phyloP scores from a whole-genome alignment of 2,329 filamentous ascomycete species.

The Trichoderma lentiforme region DNA sequence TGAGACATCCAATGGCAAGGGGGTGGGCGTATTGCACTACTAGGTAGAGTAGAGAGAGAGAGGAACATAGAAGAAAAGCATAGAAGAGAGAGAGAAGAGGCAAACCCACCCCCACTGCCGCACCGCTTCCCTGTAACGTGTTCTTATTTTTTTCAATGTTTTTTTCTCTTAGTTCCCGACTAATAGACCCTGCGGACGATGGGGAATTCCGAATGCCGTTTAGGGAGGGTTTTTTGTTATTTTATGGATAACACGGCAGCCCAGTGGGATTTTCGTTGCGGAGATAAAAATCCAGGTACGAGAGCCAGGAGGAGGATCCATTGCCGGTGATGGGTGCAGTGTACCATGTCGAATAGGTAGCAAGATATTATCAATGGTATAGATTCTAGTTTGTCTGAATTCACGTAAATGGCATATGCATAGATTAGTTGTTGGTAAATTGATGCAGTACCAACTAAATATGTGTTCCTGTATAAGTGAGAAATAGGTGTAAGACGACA shows the following conservation, averaged over 20 bases:
- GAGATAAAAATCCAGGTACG: background rate
- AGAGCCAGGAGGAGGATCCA: background rate
- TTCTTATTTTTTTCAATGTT: background rate
- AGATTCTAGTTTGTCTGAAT: background rate
- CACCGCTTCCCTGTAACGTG: background rate
- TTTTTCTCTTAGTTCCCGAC: background rate
- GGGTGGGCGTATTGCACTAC: background rate
- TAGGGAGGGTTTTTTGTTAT: background rate
- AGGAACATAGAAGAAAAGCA: background rate
- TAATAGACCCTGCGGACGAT: background rate
- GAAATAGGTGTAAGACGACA: background rate
- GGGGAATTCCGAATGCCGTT: conserved; percentile 12
- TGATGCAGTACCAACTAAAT: background rate
- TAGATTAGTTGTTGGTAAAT: background rate
- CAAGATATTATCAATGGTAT: no score
- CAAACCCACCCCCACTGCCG: background rate
- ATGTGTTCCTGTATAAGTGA: background rate
- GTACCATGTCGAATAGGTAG: no score
- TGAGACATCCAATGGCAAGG: background rate
- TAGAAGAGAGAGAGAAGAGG: background rate
- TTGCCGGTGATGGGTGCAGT: background rate
- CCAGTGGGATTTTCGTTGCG: background rate
- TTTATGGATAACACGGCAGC: background rate
- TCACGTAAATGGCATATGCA: background rate
- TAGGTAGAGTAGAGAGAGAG: background rate